phyloP scores from a whole-genome alignment of 495 filamentous ascomycete species.

The Penicillium subrubescens region DNA sequence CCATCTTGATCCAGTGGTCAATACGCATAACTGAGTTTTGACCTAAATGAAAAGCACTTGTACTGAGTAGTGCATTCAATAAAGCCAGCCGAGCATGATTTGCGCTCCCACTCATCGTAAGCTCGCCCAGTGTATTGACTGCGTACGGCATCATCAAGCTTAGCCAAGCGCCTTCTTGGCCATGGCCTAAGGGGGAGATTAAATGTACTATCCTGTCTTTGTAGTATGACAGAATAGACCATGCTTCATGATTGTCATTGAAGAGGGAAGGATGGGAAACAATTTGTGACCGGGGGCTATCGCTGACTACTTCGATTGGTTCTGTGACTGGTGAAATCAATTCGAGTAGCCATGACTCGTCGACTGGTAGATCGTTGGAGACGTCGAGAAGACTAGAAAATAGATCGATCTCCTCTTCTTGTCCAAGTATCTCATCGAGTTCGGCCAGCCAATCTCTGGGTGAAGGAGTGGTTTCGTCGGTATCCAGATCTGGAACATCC shows the following conservation, averaged over 20 bases:
- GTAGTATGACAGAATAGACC: slow-evolving; percentile 26
- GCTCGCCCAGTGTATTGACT: slow-evolving; percentile 17
- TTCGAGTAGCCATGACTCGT: background rate
- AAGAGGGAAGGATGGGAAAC: background rate
- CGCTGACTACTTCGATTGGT: background rate
- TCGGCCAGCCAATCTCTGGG: slow-evolving; percentile 10
- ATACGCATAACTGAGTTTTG: background rate
- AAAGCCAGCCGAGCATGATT: slow-evolving; percentile 17
- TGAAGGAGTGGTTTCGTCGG: background rate
- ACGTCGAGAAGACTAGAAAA: background rate
- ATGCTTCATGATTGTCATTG: slow-evolving; percentile 12
- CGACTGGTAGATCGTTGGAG: background rate
- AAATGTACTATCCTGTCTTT: slow-evolving; percentile 21
- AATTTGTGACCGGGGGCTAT: background rate
- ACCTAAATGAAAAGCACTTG: slow-evolving; percentile 23
- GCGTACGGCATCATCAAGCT: slow-evolving; percentile 23
- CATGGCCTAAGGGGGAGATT: slow-evolving; percentile 20
- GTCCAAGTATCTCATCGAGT: background rate
- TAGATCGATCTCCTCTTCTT: background rate
- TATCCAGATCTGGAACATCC: background rate
- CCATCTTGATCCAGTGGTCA: slow-evolving; percentile 10
- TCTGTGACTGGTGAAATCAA: background rate
- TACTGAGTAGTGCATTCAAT: slow-evolving; percentile 21
- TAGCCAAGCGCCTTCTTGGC: slow-evolving; percentile 20
- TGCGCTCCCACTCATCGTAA: slow-evolving; percentile 7